phyloP scores from a whole-genome alignment of 805 yeast genomes.

The Candida koratica region DNA sequence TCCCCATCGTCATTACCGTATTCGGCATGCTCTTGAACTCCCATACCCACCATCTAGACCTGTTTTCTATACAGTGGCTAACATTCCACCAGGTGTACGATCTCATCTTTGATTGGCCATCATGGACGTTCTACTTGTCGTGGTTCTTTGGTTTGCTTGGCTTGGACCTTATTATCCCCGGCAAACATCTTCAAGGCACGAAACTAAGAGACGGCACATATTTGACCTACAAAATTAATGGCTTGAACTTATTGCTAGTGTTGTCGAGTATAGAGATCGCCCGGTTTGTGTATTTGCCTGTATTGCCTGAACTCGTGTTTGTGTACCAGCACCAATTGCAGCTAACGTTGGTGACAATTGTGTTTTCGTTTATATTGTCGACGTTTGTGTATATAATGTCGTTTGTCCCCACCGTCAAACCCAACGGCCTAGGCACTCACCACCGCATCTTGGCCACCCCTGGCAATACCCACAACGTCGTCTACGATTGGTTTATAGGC shows the following conservation, averaged over 20 bases:
- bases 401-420: slow-evolving; percentile 51
- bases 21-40: slow-evolving; percentile 64
- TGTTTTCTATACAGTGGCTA: neutral
- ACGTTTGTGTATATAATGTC: slow-evolving; percentile 63
- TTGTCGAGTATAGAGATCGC: slow-evolving; percentile 39
- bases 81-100: neutral
- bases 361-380: slow-evolving; percentile 63
- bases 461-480: slow-evolving; percentile 72
- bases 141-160: slow-evolving; percentile 72
- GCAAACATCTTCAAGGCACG: slow-evolving; percentile 60
- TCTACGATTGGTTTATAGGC: slow-evolving; percentile 96
- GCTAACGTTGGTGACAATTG: slow-evolving; percentile 57
- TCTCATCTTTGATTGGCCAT: slow-evolving; percentile 1
- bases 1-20: slow-evolving; percentile 60
- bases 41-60: slow-evolving; percentile 9
- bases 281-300: slow-evolving; percentile 44
- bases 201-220: slow-evolving; percentile 70
- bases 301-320: slow-evolving; percentile 75
- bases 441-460: slow-evolving; percentile 78
- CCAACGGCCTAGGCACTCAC: slow-evolving; percentile 51
- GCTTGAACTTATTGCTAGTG: slow-evolving; percentile 50
- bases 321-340: slow-evolving; percentile 65
- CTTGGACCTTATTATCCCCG: slow-evolving; percentile 60
- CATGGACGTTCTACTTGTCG: slow-evolving; percentile 57
- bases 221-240: slow-evolving; percentile 78